Conservation (phyloP, 371 early-diverging fungal species). For the Mucor circinelloides region DNA sequence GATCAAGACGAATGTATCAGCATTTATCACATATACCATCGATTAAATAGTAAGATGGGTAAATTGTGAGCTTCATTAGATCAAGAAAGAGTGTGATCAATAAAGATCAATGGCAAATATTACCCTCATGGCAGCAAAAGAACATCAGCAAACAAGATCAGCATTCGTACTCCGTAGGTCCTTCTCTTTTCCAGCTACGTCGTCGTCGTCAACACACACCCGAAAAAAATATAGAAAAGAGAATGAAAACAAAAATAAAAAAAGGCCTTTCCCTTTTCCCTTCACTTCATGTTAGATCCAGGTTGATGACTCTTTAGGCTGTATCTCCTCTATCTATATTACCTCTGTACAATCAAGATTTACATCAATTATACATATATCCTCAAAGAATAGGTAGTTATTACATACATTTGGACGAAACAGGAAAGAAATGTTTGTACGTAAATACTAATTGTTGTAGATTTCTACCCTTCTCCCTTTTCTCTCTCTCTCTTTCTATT, state of each 20-base stretch:
- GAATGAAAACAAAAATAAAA: neutral
- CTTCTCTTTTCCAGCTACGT: neutral
- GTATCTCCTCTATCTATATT: neutral
- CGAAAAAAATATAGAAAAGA: neutral
- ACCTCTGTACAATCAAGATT: neutral
- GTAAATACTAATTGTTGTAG: neutral
- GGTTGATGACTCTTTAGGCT: conserved; percentile 10
- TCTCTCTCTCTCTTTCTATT: neutral
- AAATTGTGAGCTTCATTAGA: neutral
- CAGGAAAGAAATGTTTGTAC: neutral
- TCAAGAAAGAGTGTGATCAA: neutral
- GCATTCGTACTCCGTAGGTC: neutral
- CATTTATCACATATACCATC: neutral
- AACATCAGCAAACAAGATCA: neutral
- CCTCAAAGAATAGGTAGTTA: neutral
- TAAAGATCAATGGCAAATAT: neutral
- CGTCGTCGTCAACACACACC: neutral
- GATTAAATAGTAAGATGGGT: neutral
- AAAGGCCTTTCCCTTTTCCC: neutral
- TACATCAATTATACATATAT: neutral
- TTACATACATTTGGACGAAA: neutral
- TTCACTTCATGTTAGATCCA: conserved; percentile 22
- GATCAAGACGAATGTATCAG: neutral
- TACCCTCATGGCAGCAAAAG: neutral
- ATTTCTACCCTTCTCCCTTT: neutral